Conservation (phyloP, 768 basidiomycete species). For the Tricholoma flavovirens region DNA sequence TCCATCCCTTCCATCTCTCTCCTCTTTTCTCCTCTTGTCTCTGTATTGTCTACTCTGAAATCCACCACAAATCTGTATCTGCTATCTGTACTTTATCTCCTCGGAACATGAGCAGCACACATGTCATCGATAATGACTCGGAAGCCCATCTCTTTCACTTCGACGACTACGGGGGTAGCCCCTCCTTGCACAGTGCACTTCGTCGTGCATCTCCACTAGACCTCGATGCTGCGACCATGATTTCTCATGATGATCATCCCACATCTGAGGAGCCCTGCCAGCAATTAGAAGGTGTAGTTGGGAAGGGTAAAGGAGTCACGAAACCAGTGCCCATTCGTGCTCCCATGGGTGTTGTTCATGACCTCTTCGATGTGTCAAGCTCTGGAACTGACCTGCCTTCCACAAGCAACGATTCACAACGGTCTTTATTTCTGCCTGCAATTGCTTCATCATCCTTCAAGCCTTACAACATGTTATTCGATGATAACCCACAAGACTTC, state of each 20-base stretch:
- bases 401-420: constrained; percentile 18
- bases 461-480: constrained; percentile 1
- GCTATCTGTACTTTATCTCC: constrained; percentile 1
- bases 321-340: constrained; percentile 46
- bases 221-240: constrained; percentile 15
- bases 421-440: constrained; percentile 22
- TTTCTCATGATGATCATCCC: constrained; percentile 24
- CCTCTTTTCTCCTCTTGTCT: constrained; percentile 15
- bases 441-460: constrained; percentile 19
- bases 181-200: constrained; percentile 1
- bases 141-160: constrained; percentile 44
- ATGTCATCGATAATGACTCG: constrained; percentile 46
- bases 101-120: constrained; percentile 27
- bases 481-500: constrained; percentile 11
- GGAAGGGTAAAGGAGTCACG: constrained; percentile 53
- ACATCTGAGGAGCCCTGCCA: constrained; percentile 24
- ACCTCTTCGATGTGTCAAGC: constrained; percentile 34
- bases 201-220: constrained; percentile 8
- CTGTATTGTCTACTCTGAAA: constrained; percentile 5
- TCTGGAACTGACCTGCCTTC: constrained; percentile 16
- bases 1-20: constrained; percentile 10
- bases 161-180: constrained; percentile 33
- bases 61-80: constrained; percentile 3
- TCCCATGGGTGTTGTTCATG: constrained; percentile 28
- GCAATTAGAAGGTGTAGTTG: constrained; percentile 15